These are phyloP conservation scores for Hymenoscyphus linearis DNA, from an alignment of 2,329 filamentous ascomycete genomes.

Conservation along the genomic window DNA sequence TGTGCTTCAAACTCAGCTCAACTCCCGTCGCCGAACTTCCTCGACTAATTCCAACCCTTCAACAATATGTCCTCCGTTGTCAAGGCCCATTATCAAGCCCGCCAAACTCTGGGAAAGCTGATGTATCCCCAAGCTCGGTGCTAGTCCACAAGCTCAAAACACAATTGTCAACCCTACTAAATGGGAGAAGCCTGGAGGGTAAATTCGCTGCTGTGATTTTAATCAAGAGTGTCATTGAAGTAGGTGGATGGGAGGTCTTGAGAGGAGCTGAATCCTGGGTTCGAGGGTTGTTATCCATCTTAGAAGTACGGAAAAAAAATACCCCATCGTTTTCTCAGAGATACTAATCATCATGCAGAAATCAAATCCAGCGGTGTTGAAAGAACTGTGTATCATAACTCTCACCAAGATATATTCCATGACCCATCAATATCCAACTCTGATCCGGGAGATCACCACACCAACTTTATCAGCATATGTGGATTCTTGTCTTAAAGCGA, in stretches of 20 bases:
- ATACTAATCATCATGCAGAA: constrained; percentile 47
- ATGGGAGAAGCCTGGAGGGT: constrained; percentile 68
- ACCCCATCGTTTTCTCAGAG: neutral
- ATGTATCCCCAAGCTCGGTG: constrained; percentile 58
- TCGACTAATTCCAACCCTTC: constrained; percentile 64
- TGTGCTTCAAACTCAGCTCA: constrained; percentile 66
- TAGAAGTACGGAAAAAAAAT: constrained; percentile 50
- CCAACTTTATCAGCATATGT: constrained; percentile 73
- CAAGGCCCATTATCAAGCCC: constrained; percentile 57
- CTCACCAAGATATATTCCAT: constrained; percentile 80
- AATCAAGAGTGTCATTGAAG: constrained; percentile 75
- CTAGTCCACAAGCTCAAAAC: constrained; percentile 79
- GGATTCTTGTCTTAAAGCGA: constrained; percentile 64
- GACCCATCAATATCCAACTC: constrained; percentile 74
- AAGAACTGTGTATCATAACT: constrained; percentile 70
- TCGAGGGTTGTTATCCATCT: constrained; percentile 64
- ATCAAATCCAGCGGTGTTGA: constrained; percentile 68
- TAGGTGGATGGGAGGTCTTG: constrained; percentile 78
- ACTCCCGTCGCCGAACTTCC: constrained; percentile 70
- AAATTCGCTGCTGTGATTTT: constrained; percentile 74
- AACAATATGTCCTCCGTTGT: constrained; percentile 53
- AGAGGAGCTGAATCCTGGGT: constrained; percentile 72
- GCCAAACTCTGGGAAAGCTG: constrained; percentile 54
- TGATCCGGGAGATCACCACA: constrained; percentile 83
- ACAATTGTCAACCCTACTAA: constrained; percentile 69